Base-by-base conservation (phyloP, 306 rosid species). In the Malus asiatica region DNA sequence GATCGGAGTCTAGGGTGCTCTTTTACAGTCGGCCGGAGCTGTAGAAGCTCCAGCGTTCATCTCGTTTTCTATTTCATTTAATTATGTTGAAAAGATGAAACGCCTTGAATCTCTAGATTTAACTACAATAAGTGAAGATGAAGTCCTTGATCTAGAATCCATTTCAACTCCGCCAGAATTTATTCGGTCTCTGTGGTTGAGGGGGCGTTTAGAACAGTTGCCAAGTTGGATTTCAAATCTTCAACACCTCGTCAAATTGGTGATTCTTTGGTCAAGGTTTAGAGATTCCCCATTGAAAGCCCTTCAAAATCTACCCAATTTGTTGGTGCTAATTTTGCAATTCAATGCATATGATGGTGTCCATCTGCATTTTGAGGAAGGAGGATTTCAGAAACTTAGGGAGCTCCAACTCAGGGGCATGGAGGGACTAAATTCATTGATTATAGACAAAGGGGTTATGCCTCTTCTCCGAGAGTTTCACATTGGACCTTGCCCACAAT, bases 51-150 rank as follows among this genome's bases (percentile, higher is more conserved):
- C n/a, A n/a, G n/a, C n/a, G n/a, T n/a, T n/a, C n/a, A n/a, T n/a
- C n/a, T n/a, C n/a, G n/a, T n/a, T n/a, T n/a, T n/a, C n/a, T n/a
- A n/a, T n/a, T n/a, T n/a, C n/a, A n/a, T n/a, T n/a, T n/a, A n/a
- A n/a, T n/a, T n/a, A n/a, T n/a, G n/a, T n/a, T 18, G 71, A 52
- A 65, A 74, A 77, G 71, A 77, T 82, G 84, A 33, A 12, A 0
- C 35, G 35, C 23, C 89, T 32, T 82, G 78, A 79, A 70, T 70
- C 76, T 48, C 77, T 82, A 2, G 16, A 40, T 25, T 44, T 85
- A 25, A 2, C 14, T 62, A 15, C 67, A 22, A 27, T 65, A 52
- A 53, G 46, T 70, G 30, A 78, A 3, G 68, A 68, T 20, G 84
- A 83, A 58, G 1, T 67, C 33, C 68, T 83, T 27, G 83, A 65